Evolutionary conservation across 148 eudicot genomes (phyloP), one percentile per base, ranked within the genome.

Genomic region (Amaranthus palmeri): DNA sequence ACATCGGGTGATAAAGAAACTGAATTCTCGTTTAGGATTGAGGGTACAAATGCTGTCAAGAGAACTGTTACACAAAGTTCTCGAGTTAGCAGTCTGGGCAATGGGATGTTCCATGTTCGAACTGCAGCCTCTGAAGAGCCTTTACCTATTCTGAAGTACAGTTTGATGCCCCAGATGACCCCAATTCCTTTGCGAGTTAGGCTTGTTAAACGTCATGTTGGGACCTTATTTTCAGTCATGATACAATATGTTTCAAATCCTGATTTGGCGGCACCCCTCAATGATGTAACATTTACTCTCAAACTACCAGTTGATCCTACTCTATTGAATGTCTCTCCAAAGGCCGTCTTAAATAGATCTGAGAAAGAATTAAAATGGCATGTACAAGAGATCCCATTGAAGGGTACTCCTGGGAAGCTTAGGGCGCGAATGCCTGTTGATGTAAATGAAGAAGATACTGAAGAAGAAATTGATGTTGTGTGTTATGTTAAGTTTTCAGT

Each of bases 361-460:
- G 97, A 93, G 74, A 93, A 67, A 80, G 98, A 93, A 77, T 66
- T 93, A 80, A 91, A 87, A 84, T 93, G 98, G 98, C 90, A 87
- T 73, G 76, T 93, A 54, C 72, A 87, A 42, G 97, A 93, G 80
- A 85, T 93, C 77, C 96, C 98, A 7, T 69, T 88, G 67, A 91
- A 83, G 72, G 97, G 97, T 60, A 72, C 77, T 61, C 93, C 98
- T 52, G 96, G 92, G 69, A 85, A 84, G 80, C 82, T 93, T 72
- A 93, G 85, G 82, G 97, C 86, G 4, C 78, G 97, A 63, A 88
- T 93, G 88, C 96, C 98, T 1, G 85, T 93, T 75, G 97, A 93
- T 65, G 72, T 77, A 59, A 85, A 74, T 45, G 91, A 89, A 78
- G 96, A 88, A 66, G 98, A 91, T 72, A 81, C 74, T 15, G 95